Percentiles rank a stretch among this genome's conserved stretches.
Conservation (phyloP, 768 basidiomycete species). For the Floccularia luteovirens region DNA sequence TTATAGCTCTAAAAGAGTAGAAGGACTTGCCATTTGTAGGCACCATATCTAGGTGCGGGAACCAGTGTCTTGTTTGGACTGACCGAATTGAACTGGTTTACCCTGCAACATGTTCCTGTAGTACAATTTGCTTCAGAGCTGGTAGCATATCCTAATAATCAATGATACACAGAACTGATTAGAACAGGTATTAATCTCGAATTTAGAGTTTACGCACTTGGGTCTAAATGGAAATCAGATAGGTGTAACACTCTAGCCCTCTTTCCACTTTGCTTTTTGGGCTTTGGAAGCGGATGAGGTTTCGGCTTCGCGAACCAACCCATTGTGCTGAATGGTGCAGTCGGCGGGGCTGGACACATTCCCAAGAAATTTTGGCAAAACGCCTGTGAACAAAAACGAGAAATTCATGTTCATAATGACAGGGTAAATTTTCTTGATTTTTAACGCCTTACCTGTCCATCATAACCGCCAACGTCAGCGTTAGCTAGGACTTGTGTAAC, state of each 20-base stretch:
- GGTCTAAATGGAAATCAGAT: conserved; percentile 75
- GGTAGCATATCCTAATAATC: not conserved
- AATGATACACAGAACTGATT: too few species aligned
- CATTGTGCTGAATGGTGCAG: conserved; percentile 53
- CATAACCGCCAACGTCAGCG: conserved; percentile 64
- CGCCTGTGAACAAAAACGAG: too few species aligned
- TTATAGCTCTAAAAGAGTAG: too few species aligned
- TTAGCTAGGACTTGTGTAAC: conserved; percentile 68
- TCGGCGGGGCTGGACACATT: conserved; percentile 50
- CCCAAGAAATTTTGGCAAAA: conserved; percentile 54
- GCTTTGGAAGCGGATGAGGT: conserved; percentile 52
- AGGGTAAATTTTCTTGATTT: too few species aligned
- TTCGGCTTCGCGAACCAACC: conserved; percentile 76
- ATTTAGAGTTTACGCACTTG: conserved; percentile 42
- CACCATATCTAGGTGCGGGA: conserved; percentile 64
- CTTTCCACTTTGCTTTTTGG: conserved; percentile 53
- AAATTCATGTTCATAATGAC: too few species aligned
- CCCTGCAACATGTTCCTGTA: conserved; percentile 56
- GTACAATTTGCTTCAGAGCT: conserved; percentile 71
- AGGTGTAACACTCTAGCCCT: conserved; percentile 67
- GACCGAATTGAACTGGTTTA: conserved; percentile 35
- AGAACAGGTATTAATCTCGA: not conserved
- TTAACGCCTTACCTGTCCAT: too few species aligned
- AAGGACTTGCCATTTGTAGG: conserved; percentile 45
- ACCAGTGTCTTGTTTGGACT: conserved; percentile 44